Conservation (phyloP, 768 basidiomycete species). For the Tephrocybe sp. region DNA sequence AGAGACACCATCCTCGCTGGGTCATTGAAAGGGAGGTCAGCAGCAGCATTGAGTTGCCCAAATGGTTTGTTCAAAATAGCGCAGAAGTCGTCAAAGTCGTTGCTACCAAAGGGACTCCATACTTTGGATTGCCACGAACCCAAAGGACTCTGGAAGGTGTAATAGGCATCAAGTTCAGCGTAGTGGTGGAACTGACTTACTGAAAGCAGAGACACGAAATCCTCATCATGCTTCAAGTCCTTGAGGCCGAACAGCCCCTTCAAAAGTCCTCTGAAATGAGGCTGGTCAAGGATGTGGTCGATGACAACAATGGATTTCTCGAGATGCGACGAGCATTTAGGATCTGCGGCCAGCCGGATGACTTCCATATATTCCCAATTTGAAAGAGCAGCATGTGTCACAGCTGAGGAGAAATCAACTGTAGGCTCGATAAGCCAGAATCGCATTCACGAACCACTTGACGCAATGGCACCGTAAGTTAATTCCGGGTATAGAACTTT, state of each 20-base stretch:
- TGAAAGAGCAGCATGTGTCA: slow-evolving; percentile 78
- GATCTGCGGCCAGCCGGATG: slow-evolving; percentile 66
- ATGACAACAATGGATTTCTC: slow-evolving; percentile 56
- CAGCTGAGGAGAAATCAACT: slow-evolving; percentile 42
- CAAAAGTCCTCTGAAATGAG: slow-evolving; percentile 44
- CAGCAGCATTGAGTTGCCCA: slow-evolving; percentile 24
- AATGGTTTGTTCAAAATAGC: slow-evolving; percentile 46
- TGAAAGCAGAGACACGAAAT: slow-evolving; percentile 70
- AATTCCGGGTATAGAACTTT: slow-evolving; percentile 81
- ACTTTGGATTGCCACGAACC: slow-evolving; percentile 79
- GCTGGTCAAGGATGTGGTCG: slow-evolving; percentile 55
- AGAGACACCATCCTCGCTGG: slow-evolving; percentile 46
- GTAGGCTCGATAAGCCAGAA: not conserved
- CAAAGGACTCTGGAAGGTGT: slow-evolving; percentile 47
- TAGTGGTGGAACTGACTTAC: slow-evolving; percentile 26
- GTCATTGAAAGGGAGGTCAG: slow-evolving; percentile 45
- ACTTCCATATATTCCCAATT: slow-evolving; percentile 92
- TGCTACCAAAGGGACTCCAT: slow-evolving; percentile 80
- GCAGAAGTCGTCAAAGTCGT: slow-evolving; percentile 69
- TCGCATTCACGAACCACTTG: slow-evolving; percentile 55
- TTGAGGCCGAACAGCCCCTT: slow-evolving; percentile 78
- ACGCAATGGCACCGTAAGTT: slow-evolving; percentile 88
- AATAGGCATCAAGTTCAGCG: not conserved
- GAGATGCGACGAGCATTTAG: slow-evolving; percentile 56
- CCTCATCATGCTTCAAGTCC: slow-evolving; percentile 66